These are phyloP conservation scores for Furculomyces boomerangus DNA, from an alignment of 371 early-diverging fungal genomes.

Conservation along the genomic window DNA sequence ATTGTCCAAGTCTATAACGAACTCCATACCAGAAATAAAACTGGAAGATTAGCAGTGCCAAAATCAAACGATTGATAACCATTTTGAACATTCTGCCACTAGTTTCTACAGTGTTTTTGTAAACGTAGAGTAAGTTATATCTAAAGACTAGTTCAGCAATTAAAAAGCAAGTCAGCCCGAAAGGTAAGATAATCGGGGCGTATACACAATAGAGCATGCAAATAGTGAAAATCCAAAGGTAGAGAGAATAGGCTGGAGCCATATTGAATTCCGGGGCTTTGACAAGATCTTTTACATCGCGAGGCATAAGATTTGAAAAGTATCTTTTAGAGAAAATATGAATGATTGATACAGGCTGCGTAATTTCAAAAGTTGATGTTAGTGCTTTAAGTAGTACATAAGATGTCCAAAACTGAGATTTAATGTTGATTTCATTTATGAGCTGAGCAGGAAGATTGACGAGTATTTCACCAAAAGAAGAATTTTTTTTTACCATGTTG, in stretches of 20 bases:
- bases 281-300: slow-evolving; percentile 43
- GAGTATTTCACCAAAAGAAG: slow-evolving; percentile 9
- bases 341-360: slow-evolving; percentile 44
- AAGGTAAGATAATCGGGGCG: slow-evolving; percentile 56
- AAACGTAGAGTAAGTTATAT: slow-evolving; percentile 56
- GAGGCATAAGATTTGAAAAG: slow-evolving; percentile 42
- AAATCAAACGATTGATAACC: slow-evolving; percentile 48
- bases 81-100: slow-evolving; percentile 61
- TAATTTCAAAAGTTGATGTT: slow-evolving; percentile 41
- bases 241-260: slow-evolving; percentile 43
- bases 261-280: slow-evolving; percentile 53
- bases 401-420: slow-evolving; percentile 45
- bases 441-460: slow-evolving; percentile 22
- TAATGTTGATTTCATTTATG: slow-evolving; percentile 26
- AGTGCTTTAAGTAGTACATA: slow-evolving; percentile 45
- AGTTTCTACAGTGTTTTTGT: slow-evolving; percentile 44
- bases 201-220: slow-evolving; percentile 55
- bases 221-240: slow-evolving; percentile 57
- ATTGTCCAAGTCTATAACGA: slow-evolving; percentile 31
- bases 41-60: slow-evolving; percentile 46
- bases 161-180: slow-evolving; percentile 46
- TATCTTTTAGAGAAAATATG: slow-evolving; percentile 37
- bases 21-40: slow-evolving; percentile 33
- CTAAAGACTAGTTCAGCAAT: slow-evolving; percentile 50
- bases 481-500: slow-evolving; percentile 22